phyloP scores from a whole-genome alignment of 371 early-diverging fungal species.

The Actinomucor elegans region DNA sequence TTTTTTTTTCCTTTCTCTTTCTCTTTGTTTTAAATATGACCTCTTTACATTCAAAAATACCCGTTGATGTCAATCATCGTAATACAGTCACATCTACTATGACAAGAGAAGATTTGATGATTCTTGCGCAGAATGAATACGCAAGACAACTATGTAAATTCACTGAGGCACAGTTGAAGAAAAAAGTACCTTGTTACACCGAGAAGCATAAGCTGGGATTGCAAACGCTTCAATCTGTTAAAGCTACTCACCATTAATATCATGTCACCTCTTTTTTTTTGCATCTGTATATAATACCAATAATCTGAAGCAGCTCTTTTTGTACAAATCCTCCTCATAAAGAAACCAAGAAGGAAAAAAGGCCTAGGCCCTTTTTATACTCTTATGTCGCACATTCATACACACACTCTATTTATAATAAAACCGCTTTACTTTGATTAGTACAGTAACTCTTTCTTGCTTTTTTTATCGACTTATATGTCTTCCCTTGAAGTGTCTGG shows the following conservation, averaged over 20 bases:
- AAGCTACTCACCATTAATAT: constrained; percentile 2
- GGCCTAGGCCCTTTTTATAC: no score
- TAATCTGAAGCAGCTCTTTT: no score
- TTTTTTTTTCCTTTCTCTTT: background rate
- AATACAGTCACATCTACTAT: constrained; percentile 6
- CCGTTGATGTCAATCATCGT: background rate
- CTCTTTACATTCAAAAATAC: constrained; percentile 7
- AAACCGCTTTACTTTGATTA: no score
- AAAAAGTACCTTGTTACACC: constrained; percentile 32
- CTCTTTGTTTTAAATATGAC: background rate
- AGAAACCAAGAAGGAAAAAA: no score
- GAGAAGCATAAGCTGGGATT: constrained; percentile 7
- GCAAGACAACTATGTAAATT: constrained; percentile 41
- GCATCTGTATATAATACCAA: no score
- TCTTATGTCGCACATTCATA: no score
- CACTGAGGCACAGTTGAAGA: constrained; percentile 35
- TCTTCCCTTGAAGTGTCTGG: constrained; percentile 2
- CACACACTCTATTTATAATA: no score
- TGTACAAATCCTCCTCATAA: no score
- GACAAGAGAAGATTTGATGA: constrained; percentile 31
- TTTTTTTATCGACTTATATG: constrained; percentile 8
- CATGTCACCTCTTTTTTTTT: no score
- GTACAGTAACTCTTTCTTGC: background rate
- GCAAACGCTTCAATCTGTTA: constrained; percentile 3
- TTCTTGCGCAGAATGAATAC: constrained; percentile 40